Evolutionary conservation across 2,329 filamentous ascomycete species (phyloP), one percentile per base, ranked within the genome.

Genomic region (Zasmidium cellare): DNA sequence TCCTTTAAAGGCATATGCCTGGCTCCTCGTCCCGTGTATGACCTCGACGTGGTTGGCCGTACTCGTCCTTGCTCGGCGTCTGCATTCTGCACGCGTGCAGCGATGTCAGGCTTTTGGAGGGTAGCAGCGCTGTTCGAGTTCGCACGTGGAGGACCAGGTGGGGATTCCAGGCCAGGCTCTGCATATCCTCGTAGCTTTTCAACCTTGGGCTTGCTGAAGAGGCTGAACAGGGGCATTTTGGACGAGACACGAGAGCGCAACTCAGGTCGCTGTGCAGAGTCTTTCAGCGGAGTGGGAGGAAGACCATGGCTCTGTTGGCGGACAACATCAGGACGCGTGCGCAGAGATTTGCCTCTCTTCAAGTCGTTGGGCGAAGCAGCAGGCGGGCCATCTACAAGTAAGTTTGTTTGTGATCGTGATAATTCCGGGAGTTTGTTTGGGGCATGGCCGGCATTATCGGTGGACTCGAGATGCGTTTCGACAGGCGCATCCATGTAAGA

Each of bases 141-240:
- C 22, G 47, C 55, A 35, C 22, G 60, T 51, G 52, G 46, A 28
- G 62, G 62, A 3, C 11, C 19, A 18, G 44, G 22, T 12, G 59
- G 61, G 14, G 55, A 51, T 24, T 65, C 58, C 18, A 78, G 68
- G 35, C 74, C 77, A 46, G 72, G 66, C 63, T 81, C 78, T 23
- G 74, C 74, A 62, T 80, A 77, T 5, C 78, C 79, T 60, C 76
- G 75, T 49, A 74, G 71, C 64, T 71, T 77, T 62, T 82, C 78
- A 24, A 80, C 77, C 64, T 79, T 81, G 20, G 79, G 78, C 56
- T 72, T 72, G 67, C 75, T 79, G 71, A 82, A 82, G 14, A 82
- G 72, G 55, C 71, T 76, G 71, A 81, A 80, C 11, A 81, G 66
- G 25, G 78, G 80, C 75, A 80, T 77, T 55, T 74, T 79, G 18